Evolutionary conservation across 768 basidiomycete genomes (phyloP).

Genomic region (Punctularia strigosozonata): DNA sequence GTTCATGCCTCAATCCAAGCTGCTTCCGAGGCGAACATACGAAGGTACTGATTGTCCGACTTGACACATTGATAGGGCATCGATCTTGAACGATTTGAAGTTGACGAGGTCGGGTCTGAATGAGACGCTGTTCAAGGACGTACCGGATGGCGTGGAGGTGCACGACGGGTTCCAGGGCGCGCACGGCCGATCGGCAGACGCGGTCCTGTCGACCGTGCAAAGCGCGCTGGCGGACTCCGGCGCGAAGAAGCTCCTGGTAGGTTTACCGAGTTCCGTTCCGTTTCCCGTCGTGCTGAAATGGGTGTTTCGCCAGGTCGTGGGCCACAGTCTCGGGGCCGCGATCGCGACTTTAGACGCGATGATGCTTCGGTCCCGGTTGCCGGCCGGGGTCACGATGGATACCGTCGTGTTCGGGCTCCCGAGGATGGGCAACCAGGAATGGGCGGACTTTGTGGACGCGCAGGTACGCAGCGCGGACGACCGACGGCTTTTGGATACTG

Average conservation of each 20-base stretch:
- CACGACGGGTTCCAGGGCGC: constrained; percentile 18
- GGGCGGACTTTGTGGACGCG: constrained; percentile 17
- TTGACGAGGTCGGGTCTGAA: neutral
- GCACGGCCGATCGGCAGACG: constrained; percentile 14
- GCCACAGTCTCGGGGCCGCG: constrained; percentile 21
- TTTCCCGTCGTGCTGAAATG: constrained; percentile 1
- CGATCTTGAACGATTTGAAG: constrained; percentile 4
- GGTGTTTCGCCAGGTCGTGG: constrained; percentile 4
- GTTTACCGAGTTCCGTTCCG: constrained; percentile 1
- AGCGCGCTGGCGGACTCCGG: constrained; percentile 12
- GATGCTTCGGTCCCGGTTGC: constrained; percentile 17
- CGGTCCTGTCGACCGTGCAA: constrained; percentile 15
- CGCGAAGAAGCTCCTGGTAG: constrained; percentile 14
- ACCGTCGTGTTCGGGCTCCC: constrained; percentile 19
- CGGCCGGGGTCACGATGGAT: constrained; percentile 11
- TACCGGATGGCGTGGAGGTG: constrained; percentile 10
- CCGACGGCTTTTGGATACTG: neutral
- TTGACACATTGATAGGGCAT: too few species aligned
- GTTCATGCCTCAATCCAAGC: neutral
- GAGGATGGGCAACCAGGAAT: constrained; percentile 19
- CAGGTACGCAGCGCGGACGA: too few species aligned
- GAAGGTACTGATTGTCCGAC: neutral
- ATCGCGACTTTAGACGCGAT: constrained; percentile 19
- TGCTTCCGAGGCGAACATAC: neutral
- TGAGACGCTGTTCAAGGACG: neutral